Percentiles rank a stretch among this genome's conserved stretches.
Evolutionary conservation across 2,329 filamentous ascomycete species (phyloP).

Genomic region (Fusarium sp.): DNA sequence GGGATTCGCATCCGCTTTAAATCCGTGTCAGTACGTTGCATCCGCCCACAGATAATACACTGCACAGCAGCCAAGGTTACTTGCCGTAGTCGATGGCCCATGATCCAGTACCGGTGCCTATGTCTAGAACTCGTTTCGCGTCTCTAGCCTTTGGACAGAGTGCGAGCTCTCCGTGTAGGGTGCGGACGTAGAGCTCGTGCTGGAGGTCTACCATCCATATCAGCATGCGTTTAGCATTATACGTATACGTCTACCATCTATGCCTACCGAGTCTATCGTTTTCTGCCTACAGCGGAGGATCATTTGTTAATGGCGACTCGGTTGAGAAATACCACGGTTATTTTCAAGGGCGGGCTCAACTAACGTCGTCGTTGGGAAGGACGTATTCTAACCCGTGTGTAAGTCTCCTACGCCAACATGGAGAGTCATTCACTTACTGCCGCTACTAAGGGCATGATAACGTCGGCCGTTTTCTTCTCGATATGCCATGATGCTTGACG

Average conservation of each 20-base stretch:
- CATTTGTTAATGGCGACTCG: neutral
- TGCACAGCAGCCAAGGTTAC: conserved; percentile 41
- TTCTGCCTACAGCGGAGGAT: neutral
- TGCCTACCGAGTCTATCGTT: neutral
- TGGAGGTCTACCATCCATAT: conserved; percentile 21
- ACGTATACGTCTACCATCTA: neutral
- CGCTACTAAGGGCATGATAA: neutral
- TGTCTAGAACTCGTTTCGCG: conserved; percentile 45
- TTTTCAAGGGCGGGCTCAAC: neutral
- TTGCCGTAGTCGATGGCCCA: conserved; percentile 50
- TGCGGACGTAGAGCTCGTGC: conserved; percentile 40
- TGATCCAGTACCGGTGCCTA: conserved; percentile 49
- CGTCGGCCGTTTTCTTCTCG: neutral
- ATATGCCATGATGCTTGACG: neutral
- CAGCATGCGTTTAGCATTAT: neutral
- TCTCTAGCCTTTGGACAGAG: conserved; percentile 33
- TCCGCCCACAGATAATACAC: conserved; percentile 32
- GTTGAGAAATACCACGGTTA: neutral
- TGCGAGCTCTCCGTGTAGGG: conserved; percentile 40
- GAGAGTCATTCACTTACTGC: conserved; percentile 32
- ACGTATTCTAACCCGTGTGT: neutral
- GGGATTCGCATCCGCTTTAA: neutral
- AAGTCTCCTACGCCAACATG: neutral
- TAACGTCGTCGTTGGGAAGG: neutral
- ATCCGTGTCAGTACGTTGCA: neutral